Evolutionary conservation across 2,329 filamentous ascomycete genomes (phyloP).

Genomic region (Arthroderma uncinatum): DNA sequence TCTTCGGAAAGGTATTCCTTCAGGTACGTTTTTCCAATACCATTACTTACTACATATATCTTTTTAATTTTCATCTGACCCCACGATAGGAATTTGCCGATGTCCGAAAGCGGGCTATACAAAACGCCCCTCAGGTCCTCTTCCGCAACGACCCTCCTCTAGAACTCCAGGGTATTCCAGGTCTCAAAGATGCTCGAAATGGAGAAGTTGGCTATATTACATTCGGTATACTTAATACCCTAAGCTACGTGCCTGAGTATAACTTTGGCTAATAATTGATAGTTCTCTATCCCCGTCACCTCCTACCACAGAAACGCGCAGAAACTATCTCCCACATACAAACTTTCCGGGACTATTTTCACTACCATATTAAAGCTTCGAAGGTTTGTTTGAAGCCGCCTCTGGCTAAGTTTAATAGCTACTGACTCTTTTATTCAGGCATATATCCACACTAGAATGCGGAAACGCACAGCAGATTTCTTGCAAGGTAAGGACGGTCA

Average conservation of each 20-base stretch:
- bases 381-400: slow-evolving; percentile 47
- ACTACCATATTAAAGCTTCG: slow-evolving; percentile 99
- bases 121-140: slow-evolving; percentile 94
- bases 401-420: neutral
- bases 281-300: slow-evolving; percentile 88
- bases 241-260: slow-evolving; percentile 12
- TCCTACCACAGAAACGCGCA: slow-evolving; percentile 78
- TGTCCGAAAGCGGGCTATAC: slow-evolving; percentile 78
- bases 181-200: slow-evolving; percentile 62
- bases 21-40: slow-evolving; percentile 40
- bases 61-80: no score
- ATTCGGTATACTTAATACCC: slow-evolving; percentile 56
- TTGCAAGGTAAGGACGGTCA: slow-evolving; percentile 61
- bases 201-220: slow-evolving; percentile 95
- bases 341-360: slow-evolving; percentile 99
- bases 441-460: slow-evolving; percentile 97
- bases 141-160: slow-evolving; percentile 91
- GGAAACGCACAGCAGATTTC: slow-evolving; percentile 94
- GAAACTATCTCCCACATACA: slow-evolving; percentile 99
- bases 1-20: slow-evolving; percentile 96
- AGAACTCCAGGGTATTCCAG: slow-evolving; percentile 76
- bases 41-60: neutral
- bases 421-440: slow-evolving; percentile 42
- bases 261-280: slow-evolving; percentile 9
- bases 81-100: slow-evolving; percentile 72